phyloP scores from a whole-genome alignment of 1,284 basidiomycete species.

The Trichosporon sp. region DNA sequence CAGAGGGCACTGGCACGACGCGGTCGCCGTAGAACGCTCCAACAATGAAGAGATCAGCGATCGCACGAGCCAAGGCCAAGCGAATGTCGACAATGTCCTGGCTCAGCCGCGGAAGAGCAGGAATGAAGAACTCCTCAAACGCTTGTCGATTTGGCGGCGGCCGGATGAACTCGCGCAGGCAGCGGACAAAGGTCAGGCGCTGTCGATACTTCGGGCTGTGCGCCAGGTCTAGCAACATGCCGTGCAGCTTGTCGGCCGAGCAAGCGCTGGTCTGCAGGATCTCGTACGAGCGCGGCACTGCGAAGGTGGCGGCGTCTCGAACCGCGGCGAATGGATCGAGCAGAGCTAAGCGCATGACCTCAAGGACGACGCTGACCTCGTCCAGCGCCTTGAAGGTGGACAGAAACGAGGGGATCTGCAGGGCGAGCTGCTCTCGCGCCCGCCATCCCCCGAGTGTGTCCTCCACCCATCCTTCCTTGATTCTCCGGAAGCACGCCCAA shows the following conservation, averaged over 20 bases:
- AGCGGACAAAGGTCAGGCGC: slow-evolving; percentile 74
- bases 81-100: slow-evolving; percentile 78
- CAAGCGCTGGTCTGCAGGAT: slow-evolving; percentile 50
- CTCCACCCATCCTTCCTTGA: slow-evolving; percentile 62
- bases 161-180: slow-evolving; percentile 60
- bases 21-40: slow-evolving; percentile 36
- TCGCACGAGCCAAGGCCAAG: slow-evolving; percentile 63
- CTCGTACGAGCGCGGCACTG: slow-evolving; percentile 55
- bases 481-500: slow-evolving; percentile 54
- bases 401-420: slow-evolving; percentile 55
- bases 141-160: slow-evolving; percentile 47
- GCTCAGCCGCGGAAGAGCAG: slow-evolving; percentile 57
- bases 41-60: slow-evolving; percentile 38
- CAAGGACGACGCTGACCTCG: slow-evolving; percentile 43
- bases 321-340: slow-evolving; percentile 78
- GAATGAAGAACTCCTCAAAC: slow-evolving; percentile 60
- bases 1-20: slow-evolving; percentile 19
- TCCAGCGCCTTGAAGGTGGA: slow-evolving; percentile 33
- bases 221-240: slow-evolving; percentile 57
- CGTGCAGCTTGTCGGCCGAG: slow-evolving; percentile 48
- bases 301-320: slow-evolving; percentile 64
- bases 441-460: slow-evolving; percentile 69
- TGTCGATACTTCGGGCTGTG: slow-evolving; percentile 58
- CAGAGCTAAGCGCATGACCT: slow-evolving; percentile 61
- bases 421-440: slow-evolving; percentile 66